Evolutionary conservation across 2,329 filamentous ascomycete species (phyloP).

Genomic region (Trichoderma citrinoviride): DNA sequence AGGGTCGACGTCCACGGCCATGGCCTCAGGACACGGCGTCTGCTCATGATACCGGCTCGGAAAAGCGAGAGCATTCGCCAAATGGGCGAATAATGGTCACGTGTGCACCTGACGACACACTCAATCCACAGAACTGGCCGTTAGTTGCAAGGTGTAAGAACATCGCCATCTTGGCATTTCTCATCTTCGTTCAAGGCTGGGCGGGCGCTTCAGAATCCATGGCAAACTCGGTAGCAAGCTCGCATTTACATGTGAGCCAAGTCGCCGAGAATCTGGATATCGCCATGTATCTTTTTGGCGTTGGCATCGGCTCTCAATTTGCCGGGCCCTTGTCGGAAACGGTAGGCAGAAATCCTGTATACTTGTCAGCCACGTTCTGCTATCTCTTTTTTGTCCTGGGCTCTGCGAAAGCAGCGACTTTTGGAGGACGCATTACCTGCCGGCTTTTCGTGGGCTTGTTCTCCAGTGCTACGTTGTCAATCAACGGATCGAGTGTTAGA

Average conservation of each 20-base stretch:
- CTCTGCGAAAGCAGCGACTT: conserved; percentile 45
- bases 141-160: conserved; percentile 31
- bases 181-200: conserved; percentile 48
- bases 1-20: background rate
- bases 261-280: conserved; percentile 45
- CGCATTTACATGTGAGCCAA: conserved; percentile 43
- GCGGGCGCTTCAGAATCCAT: conserved; percentile 50
- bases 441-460: conserved; percentile 50
- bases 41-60: background rate
- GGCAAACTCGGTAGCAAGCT: conserved; percentile 40
- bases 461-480: conserved; percentile 34
- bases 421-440: conserved; percentile 47
- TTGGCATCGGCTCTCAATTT: conserved; percentile 48
- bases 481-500: conserved; percentile 44
- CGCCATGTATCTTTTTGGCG: conserved; percentile 47
- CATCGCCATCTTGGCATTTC: conserved; percentile 36
- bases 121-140: conserved; percentile 45
- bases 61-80: background rate
- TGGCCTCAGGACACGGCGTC: background rate
- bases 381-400: conserved; percentile 51
- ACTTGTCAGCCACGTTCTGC: conserved; percentile 44
- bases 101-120: conserved; percentile 31
- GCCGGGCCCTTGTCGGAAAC: conserved; percentile 50
- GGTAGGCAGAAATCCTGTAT: conserved; percentile 48
- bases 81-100: background rate